Base-by-base conservation (phyloP, 75 land plant species). In the Adiantum capillusveneris region DNA sequence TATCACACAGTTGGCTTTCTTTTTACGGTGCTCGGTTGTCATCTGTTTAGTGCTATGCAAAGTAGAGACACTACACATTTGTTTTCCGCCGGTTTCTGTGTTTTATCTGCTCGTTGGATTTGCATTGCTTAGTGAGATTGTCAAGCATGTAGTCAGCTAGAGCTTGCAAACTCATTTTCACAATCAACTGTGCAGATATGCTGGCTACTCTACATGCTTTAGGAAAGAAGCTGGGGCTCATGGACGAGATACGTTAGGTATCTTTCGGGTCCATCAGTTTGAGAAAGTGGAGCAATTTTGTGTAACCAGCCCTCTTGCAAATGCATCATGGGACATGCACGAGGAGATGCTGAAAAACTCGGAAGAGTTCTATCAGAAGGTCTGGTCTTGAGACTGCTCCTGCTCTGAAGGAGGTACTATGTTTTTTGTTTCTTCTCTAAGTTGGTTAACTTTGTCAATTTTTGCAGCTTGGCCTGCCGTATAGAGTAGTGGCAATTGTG, bases 221-320 rank as follows among this genome's bases (percentile, higher is more conserved):
- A 77, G 98, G 11, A 93, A 93, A 65, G 98, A 93, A 69, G 98
- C 84, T 51, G 98, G 98, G 58, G 63, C 98, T 2, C 98, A 93
- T 70, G 98, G 98, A 11, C 74, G 90, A 42, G 98, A 93, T 71
- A 93, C 98, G 17, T 73, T 85, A 18, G 98, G 98, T 28, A 88
- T 93, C 45, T 93, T 93, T 64, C 80, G 98, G 22, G 90, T 93
- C 46, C 98, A 93, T 67, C 98, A 93, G 56, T 93, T 93, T 77
- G 98, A 93, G 63, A 93, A 93, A 68, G 81, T 93, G 31, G 98
- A 93, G 65, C 98, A 93, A 50, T 93, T 93, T 48, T 92, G 97
- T 60, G 48, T 92, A 14, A 87, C 97, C 21, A 85, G 89, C 64
- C 97, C 97, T 53, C 76, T 79, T 71, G 88, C 60, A 22, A 79